These are phyloP conservation scores for Candida michaelii DNA, from an alignment of 805 yeast genomes.

Conservation along the genomic window DNA sequence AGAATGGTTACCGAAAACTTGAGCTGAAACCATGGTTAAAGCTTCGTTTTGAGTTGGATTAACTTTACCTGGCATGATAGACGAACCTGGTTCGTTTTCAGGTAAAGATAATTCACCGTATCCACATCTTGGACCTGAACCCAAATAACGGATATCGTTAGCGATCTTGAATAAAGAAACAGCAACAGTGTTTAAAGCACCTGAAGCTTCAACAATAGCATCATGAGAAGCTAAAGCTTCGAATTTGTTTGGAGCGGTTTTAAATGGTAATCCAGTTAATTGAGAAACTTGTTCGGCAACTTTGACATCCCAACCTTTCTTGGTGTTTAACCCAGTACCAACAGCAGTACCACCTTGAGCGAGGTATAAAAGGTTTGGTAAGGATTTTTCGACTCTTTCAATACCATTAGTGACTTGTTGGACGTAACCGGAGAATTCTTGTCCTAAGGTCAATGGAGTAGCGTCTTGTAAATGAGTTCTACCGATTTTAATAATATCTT, in stretches of 20 bases:
- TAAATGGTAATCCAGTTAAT: slow-evolving; percentile 84
- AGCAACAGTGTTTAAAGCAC: slow-evolving; percentile 94
- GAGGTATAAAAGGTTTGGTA: slow-evolving; percentile 74
- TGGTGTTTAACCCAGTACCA: slow-evolving; percentile 97
- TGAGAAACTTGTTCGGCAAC: slow-evolving; percentile 84
- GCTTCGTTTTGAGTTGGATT: slow-evolving; percentile 99
- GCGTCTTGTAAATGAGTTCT: slow-evolving; percentile 99
- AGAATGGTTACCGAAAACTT: slow-evolving; percentile 95
- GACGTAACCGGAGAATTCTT: slow-evolving; percentile 95
- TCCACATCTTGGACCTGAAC: slow-evolving; percentile 99
- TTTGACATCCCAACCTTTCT: slow-evolving; percentile 80
- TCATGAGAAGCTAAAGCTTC: slow-evolving; percentile 99
- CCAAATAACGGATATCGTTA: slow-evolving; percentile 95
- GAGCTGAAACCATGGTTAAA: slow-evolving; percentile 95
- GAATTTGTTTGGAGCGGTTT: slow-evolving; percentile 97
- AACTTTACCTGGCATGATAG: slow-evolving; percentile 99
- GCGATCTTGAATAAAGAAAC: slow-evolving; percentile 94
- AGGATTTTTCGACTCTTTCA: slow-evolving; percentile 72
- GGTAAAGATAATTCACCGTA: slow-evolving; percentile 95
- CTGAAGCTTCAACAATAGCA: slow-evolving; percentile 96
- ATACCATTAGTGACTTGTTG: slow-evolving; percentile 92
- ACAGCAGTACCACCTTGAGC: slow-evolving; percentile 99
- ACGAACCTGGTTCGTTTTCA: slow-evolving; percentile 98
- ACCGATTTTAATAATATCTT: slow-evolving; percentile 92
- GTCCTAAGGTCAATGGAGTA: slow-evolving; percentile 96